phyloP scores from a whole-genome alignment of 495 filamentous ascomycete species.

The Hypoxylon rickii region DNA sequence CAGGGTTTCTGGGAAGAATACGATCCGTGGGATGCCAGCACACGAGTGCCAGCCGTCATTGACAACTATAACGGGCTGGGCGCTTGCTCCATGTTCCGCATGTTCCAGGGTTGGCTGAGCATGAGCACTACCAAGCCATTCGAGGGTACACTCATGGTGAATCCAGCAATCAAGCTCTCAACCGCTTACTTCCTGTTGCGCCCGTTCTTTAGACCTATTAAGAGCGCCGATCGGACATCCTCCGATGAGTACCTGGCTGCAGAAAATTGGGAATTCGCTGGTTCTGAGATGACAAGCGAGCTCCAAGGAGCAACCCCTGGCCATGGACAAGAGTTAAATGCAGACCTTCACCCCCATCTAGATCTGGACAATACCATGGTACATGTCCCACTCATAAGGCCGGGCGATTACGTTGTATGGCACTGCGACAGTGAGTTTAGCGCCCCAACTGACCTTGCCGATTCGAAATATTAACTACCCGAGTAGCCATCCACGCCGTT shows the following conservation, averaged over 20 bases:
- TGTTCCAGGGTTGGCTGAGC: conserved; percentile 87
- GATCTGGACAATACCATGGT: conserved; percentile 76
- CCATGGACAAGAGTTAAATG: conserved; percentile 75
- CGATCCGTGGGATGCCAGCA: conserved; percentile 78
- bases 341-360: conserved; percentile 75
- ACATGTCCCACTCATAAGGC: conserved; percentile 72
- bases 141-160: conserved; percentile 83
- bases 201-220: conserved; percentile 72
- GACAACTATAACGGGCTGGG: conserved; percentile 84
- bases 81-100: conserved; percentile 81
- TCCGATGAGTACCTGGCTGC: conserved; percentile 37
- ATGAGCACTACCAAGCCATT: conserved; percentile 73
- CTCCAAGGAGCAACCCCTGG: conserved; percentile 80
- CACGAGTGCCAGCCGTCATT: conserved; percentile 67
- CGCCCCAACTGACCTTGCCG: neutral
- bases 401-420: conserved; percentile 90
- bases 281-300: conserved; percentile 52
- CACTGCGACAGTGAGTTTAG: conserved; percentile 74
- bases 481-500: conserved; percentile 72
- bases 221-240: conserved; percentile 15
- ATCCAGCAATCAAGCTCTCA: conserved; percentile 72
- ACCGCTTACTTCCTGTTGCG: conserved; percentile 84
- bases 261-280: conserved; percentile 57
- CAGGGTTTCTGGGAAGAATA: conserved; percentile 80
- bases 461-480: conserved; percentile 9